Evolutionary conservation across 306 rosid genomes (phyloP).

Genomic region (Biancaea sappan): DNA sequence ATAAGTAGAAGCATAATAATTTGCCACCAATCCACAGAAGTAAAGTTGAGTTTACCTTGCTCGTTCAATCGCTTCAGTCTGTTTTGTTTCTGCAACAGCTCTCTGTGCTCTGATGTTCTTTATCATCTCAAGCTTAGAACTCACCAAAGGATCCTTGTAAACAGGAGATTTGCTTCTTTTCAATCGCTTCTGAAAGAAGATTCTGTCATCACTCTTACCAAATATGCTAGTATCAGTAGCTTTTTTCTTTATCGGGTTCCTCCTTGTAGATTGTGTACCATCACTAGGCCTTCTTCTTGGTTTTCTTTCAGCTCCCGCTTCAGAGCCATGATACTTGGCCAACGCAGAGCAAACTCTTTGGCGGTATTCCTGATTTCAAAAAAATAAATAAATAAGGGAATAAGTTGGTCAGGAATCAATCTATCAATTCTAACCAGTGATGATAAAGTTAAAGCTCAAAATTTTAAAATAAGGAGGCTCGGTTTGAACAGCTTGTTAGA

Average conservation of each 20-base stretch:
- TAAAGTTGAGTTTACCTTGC: slow-evolving; percentile 51
- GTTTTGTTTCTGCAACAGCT: slow-evolving; percentile 54
- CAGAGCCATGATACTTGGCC: slow-evolving; percentile 52
- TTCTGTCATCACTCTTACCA: slow-evolving; percentile 21
- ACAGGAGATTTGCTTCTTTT: slow-evolving; percentile 50
- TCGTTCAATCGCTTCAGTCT: slow-evolving; percentile 61
- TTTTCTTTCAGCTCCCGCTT: slow-evolving; percentile 47
- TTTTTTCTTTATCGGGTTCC: slow-evolving; percentile 40
- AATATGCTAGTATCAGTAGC: slow-evolving; percentile 13
- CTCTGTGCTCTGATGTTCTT: slow-evolving; percentile 63
- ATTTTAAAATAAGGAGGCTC: not conserved
- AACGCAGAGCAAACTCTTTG: slow-evolving; percentile 60
- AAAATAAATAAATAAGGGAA: slow-evolving; percentile 31
- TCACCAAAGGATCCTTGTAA: slow-evolving; percentile 63
- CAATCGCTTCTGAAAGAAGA: slow-evolving; percentile 22
- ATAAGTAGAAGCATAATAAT: not conserved
- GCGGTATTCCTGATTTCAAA: slow-evolving; percentile 52
- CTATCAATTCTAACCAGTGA: not conserved
- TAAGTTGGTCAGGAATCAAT: slow-evolving; percentile 2
- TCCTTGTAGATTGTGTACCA: slow-evolving; percentile 35
- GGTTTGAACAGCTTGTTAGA: not conserved
- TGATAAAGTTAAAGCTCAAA: not conserved
- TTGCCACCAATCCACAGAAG: not conserved
- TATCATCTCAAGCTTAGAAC: slow-evolving; percentile 71
- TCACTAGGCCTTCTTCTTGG: slow-evolving; percentile 47